Evolutionary conservation across 2,329 filamentous ascomycete genomes (phyloP), one percentile per base, ranked within the genome.

Genomic region (Grosmannia clavigera): DNA sequence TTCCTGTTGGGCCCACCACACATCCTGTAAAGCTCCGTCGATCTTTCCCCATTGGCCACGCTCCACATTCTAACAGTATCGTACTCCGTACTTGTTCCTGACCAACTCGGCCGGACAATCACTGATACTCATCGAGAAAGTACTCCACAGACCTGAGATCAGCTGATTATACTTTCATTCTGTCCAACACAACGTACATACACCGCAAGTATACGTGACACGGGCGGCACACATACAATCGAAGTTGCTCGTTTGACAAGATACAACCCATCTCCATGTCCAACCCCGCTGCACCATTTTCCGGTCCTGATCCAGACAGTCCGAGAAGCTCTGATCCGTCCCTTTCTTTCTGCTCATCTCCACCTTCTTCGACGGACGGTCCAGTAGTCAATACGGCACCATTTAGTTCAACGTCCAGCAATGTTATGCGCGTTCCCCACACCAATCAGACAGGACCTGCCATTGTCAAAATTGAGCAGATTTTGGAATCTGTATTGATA

Each of bases 391-490:
- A 9, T 22, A 33, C 25, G 33, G 5, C 11, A 19, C 9, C 22
- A 22, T 1, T 22, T 29, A 22, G 16, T 0, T 25, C 22, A 1
- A 10, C 10, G 2, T 5, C 10, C n/a, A 27, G 33, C n/a, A 25
- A 40, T 57, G 12, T 22, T 12, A 25, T 43, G 50, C 48, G 27
- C 6, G 56, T 38, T 31, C 22, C 16, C 25, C 25, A n/a, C 16
- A 60, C 11, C 14, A 27, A 33, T n/a, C 54, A 55, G 19, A 11
- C 56, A 0, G 69, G 67, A 0, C 51, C 62, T 14, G 74, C 79
- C 16, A 76, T 83, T 31, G 68, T 73, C 52, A 78, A 75, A 59
- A 81, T 86, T 51, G 82, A 85, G 66, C 70, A 72, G 5, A 77
- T 85, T 27, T 74, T 85, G 19, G 76, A 80, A 60, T 67, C 66